phyloP scores from a whole-genome alignment of 176 grass and related monocot genomes.

The Hyparrhenia diplandra region DNA sequence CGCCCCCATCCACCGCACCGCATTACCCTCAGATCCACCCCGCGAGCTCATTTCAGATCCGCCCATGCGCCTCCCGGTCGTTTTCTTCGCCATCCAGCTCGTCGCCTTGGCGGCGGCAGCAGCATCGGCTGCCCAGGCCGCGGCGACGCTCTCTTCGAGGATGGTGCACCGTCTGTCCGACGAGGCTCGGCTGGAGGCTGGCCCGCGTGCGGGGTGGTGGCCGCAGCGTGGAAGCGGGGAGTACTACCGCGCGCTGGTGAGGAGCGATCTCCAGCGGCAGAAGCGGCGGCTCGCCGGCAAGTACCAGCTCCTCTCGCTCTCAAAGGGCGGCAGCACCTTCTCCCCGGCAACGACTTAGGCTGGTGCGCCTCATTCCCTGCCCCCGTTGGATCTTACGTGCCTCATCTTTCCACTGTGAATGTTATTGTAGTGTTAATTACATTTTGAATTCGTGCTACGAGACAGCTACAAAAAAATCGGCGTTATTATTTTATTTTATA shows the following conservation, averaged over 20 bases:
- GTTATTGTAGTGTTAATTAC: not conserved
- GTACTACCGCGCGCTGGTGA: constrained; percentile 65
- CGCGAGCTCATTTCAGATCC: constrained; percentile 51
- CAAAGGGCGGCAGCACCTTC: constrained; percentile 52
- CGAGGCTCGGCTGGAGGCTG: constrained; percentile 49
- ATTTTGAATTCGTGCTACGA: not conserved
- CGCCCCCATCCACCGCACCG: not conserved
- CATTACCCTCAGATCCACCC: constrained; percentile 42
- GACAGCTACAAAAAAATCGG: not conserved
- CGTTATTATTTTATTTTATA: not conserved
- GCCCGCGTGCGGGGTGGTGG: constrained; percentile 36
- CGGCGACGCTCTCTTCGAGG: constrained; percentile 44
- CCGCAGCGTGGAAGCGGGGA: constrained; percentile 63
- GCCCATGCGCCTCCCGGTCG: constrained; percentile 25
- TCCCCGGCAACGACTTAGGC: constrained; percentile 64
- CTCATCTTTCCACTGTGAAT: not conserved
- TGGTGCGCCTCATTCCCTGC: constrained; percentile 48
- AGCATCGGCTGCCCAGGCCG: not conserved
- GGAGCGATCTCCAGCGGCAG: constrained; percentile 69
- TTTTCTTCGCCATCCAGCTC: constrained; percentile 13
- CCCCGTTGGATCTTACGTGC: constrained; percentile 1
- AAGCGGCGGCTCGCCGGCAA: constrained; percentile 52
- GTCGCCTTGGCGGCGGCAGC: constrained; percentile 8
- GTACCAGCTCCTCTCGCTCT: constrained; percentile 55
- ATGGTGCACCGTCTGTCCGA: constrained; percentile 91